Percentiles rank a stretch among this genome's conserved stretches.
phyloP scores from a whole-genome alignment of 2,329 filamentous ascomycete genomes.

The Berkeleyomyces basicola region DNA sequence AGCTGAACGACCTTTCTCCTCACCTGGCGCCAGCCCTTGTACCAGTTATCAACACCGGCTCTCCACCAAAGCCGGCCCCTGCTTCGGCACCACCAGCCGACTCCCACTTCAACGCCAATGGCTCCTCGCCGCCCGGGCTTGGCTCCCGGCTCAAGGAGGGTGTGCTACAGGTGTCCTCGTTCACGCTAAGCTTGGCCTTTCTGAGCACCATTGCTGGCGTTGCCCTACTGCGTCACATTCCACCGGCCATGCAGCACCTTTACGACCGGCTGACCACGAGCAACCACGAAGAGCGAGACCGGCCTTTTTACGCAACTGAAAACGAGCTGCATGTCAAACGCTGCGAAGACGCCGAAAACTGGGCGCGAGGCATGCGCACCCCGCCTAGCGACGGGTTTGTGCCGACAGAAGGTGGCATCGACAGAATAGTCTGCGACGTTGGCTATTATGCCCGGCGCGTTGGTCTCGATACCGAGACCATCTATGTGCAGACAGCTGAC shows the following conservation, averaged over 20 bases:
- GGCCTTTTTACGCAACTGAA: conserved; percentile 65
- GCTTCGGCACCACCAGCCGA: not conserved
- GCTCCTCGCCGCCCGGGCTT: not conserved
- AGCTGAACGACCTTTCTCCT: not conserved
- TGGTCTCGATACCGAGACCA: conserved; percentile 69
- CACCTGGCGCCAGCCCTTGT: not conserved
- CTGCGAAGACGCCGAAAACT: conserved; percentile 41
- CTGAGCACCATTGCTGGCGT: conserved; percentile 60
- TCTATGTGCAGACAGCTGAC: conserved; percentile 81
- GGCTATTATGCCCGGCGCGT: conserved; percentile 76
- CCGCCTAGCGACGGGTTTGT: conserved; percentile 34
- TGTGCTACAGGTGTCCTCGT: conserved; percentile 49
- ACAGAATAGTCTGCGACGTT: conserved; percentile 63
- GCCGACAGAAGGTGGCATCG: conserved; percentile 64
- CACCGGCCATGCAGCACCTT: conserved; percentile 30
- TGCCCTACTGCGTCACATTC: conserved; percentile 51
- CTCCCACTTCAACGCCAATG: not conserved
- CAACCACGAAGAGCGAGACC: conserved; percentile 36
- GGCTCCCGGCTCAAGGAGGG: conserved; percentile 40
- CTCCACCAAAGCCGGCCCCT: not conserved
- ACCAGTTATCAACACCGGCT: not conserved
- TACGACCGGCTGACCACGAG: conserved; percentile 39
- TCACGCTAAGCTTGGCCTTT: conserved; percentile 63
- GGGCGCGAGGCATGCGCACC: conserved; percentile 26
- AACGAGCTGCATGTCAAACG: conserved; percentile 38